Percentiles rank a stretch among this genome's conserved stretches.
phyloP scores from a whole-genome alignment of 169 alveolate genomes.

The Plasmodium gonderi region DNA sequence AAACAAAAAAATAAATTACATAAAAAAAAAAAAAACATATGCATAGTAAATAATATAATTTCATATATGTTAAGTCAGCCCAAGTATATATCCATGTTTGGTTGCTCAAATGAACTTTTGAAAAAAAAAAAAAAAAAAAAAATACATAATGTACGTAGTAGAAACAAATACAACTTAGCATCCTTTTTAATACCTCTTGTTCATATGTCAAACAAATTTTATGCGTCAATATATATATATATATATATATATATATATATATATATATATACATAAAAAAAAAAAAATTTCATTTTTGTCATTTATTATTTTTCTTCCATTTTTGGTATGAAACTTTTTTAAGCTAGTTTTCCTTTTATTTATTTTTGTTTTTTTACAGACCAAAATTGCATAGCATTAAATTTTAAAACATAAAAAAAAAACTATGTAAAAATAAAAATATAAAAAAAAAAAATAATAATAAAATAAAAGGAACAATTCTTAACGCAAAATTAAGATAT shows the following conservation, averaged over 20 bases:
- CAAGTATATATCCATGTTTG: too few species aligned
- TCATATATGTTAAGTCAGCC: too few species aligned
- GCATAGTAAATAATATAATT: too few species aligned
- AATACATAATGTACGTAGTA: too few species aligned
- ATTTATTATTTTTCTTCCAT: not conserved
- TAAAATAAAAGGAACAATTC: not conserved
- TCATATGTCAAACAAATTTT: not conserved
- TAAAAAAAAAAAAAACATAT: too few species aligned
- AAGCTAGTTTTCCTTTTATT: not conserved
- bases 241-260: not conserved
- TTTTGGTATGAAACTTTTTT: not conserved
- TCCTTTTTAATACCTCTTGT: not conserved
- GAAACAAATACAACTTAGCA: not conserved
- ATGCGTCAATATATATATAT: not conserved
- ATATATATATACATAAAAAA: too few species aligned
- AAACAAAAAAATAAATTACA: too few species aligned
- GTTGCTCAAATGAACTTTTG: too few species aligned
- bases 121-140: too few species aligned
- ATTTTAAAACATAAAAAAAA: slow-evolving; percentile 7
- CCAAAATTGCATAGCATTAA: not conserved
- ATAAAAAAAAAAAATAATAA: slow-evolving; percentile 1
- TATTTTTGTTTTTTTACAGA: not conserved
- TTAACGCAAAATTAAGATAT: not conserved
- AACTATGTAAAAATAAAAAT: not conserved
- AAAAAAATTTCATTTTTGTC: not conserved